Percentiles rank a stretch among this genome's conserved stretches.
These are phyloP conservation scores for Marsdenia floribunda DNA, from an alignment of 257 asterid genomes.

Conservation along the genomic window DNA sequence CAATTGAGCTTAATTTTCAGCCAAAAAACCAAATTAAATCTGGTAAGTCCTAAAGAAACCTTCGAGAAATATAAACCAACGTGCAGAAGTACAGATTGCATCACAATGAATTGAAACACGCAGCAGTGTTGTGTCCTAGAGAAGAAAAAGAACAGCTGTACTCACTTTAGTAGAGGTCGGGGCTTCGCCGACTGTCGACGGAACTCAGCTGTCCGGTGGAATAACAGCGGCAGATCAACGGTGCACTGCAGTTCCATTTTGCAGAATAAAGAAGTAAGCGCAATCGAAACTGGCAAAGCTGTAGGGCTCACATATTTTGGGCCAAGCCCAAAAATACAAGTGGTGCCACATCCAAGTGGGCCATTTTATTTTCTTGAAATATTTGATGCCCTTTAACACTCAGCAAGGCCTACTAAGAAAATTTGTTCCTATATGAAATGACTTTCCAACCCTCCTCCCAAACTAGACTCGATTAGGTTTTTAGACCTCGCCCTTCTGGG, in stretches of 20 bases:
- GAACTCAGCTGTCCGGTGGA: background rate
- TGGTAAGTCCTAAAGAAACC: background rate
- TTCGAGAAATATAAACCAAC: background rate
- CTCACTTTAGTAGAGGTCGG: background rate
- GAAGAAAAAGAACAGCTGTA: background rate
- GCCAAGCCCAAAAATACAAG: background rate
- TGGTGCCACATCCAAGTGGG: background rate
- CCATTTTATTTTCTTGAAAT: too few relatives aligned
- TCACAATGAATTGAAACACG: background rate
- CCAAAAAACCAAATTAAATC: background rate
- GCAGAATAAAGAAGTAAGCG: background rate
- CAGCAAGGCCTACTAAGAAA: background rate
- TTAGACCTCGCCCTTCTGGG: slow-evolving; percentile 15
- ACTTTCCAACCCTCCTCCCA: slow-evolving; percentile 1
- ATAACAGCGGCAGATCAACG: background rate
- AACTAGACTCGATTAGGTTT: slow-evolving; percentile 22
- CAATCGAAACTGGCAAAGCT: background rate
- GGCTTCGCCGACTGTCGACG: background rate
- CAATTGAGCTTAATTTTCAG: background rate
- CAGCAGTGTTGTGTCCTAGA: background rate
- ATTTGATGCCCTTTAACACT: background rate
- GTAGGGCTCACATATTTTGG: background rate
- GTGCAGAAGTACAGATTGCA: background rate
- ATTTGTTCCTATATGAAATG: background rate
- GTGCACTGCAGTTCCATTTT: background rate